Conservation (phyloP, 108 stramenopile genomes). For the Pseudonitzschia multistriata region DNA sequence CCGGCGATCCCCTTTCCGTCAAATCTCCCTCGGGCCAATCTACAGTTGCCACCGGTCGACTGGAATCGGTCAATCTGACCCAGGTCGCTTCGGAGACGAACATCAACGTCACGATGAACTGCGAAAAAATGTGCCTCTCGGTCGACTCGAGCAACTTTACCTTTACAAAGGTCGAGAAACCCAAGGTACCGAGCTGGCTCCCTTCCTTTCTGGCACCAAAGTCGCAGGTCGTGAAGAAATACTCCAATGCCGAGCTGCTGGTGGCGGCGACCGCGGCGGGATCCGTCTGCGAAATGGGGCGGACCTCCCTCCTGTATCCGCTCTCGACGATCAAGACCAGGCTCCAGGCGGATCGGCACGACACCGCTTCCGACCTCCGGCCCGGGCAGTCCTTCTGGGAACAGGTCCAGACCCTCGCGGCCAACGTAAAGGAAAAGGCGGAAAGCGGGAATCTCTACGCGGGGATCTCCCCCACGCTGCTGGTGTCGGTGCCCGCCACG, state of each 20-base stretch:
- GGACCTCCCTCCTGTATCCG: slow-evolving; percentile 70
- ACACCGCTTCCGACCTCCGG: background rate
- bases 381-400: slow-evolving; percentile 19
- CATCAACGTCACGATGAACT: slow-evolving; percentile 47
- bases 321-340: slow-evolving; percentile 71
- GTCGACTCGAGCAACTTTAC: slow-evolving; percentile 44
- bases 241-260: slow-evolving; percentile 71
- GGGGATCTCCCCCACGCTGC: slow-evolving; percentile 64
- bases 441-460: slow-evolving; percentile 71
- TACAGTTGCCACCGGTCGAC: background rate
- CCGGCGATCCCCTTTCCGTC: background rate
- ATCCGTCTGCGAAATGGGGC: slow-evolving; percentile 61
- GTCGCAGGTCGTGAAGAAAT: slow-evolving; percentile 52
- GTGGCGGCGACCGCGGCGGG: slow-evolving; percentile 70
- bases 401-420: slow-evolving; percentile 36
- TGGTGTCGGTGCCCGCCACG: slow-evolving; percentile 75
- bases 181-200: slow-evolving; percentile 40
- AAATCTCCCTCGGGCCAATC: background rate
- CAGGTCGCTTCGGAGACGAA: slow-evolving; percentile 38
- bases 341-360: slow-evolving; percentile 54
- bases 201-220: slow-evolving; percentile 36
- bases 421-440: slow-evolving; percentile 44
- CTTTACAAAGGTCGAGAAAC: slow-evolving; percentile 29
- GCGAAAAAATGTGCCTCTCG: slow-evolving; percentile 19
- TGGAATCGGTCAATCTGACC: slow-evolving; percentile 51